phyloP scores from a whole-genome alignment of 1,284 basidiomycete species.

The Coniferiporia weirii region DNA sequence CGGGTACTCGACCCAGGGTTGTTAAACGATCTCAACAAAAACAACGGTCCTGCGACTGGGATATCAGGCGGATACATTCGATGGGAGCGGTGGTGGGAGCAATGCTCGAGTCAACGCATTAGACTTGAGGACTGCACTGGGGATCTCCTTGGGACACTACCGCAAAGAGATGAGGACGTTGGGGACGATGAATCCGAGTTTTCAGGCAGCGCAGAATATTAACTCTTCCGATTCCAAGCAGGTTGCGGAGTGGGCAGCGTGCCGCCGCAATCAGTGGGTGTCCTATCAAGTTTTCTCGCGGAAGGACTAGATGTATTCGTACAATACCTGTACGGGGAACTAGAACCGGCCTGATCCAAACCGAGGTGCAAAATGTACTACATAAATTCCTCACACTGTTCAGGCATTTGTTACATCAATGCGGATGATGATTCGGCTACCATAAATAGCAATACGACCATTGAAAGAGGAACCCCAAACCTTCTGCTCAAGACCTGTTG shows the following conservation, averaged over 20 bases:
- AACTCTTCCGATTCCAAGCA: background rate
- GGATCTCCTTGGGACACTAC: conserved; percentile 49
- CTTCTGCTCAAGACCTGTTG: too few relatives aligned
- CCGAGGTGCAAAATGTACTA: too few relatives aligned
- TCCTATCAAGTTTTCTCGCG: background rate
- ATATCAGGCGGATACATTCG: conserved; percentile 38
- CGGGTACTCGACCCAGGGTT: conserved; percentile 51
- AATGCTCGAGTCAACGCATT: conserved; percentile 41
- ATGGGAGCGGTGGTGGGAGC: conserved; percentile 67
- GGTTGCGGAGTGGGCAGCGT: background rate
- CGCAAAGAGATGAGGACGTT: conserved; percentile 36
- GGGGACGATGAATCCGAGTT: conserved; percentile 27
- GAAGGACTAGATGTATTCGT: background rate
- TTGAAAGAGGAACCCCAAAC: too few relatives aligned
- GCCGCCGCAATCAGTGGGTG: too few relatives aligned
- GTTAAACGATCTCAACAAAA: conserved; percentile 51
- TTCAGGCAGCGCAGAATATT: conserved; percentile 2
- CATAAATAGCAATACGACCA: too few relatives aligned
- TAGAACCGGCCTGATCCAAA: too few relatives aligned
- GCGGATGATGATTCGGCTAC: too few relatives aligned
- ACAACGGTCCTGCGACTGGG: conserved; percentile 39
- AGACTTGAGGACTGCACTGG: conserved; percentile 67
- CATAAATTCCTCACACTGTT: too few relatives aligned
- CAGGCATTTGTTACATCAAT: too few relatives aligned
- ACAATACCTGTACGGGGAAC: too few relatives aligned